Evolutionary conservation across 345 rosid species (phyloP).

Genomic region (Angophora floribunda): DNA sequence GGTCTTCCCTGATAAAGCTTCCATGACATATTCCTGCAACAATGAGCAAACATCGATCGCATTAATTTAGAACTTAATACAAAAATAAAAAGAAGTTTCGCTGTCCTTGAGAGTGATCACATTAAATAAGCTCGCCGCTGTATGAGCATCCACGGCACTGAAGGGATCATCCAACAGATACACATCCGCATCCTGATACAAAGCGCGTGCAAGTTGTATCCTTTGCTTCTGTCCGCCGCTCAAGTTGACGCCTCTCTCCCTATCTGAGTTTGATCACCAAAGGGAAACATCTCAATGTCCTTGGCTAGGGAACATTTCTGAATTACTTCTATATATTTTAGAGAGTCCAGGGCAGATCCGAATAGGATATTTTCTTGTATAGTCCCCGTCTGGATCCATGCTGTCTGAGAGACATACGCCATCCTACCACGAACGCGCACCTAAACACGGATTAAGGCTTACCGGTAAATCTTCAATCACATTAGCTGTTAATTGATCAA

Average conservation of each 20-base stretch:
- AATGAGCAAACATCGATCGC: too few relatives aligned
- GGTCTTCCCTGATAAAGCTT: constrained; percentile 35
- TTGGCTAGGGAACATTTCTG: constrained; percentile 29
- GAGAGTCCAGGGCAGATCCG: constrained; percentile 27
- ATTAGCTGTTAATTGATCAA: neutral
- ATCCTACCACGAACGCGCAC: constrained; percentile 24
- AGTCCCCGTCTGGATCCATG: constrained; percentile 49
- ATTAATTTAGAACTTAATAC: neutral
- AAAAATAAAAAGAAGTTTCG: neutral
- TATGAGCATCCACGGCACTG: constrained; percentile 59
- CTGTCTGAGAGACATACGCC: constrained; percentile 51
- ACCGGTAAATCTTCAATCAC: neutral
- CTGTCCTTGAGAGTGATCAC: constrained; percentile 1
- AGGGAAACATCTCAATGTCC: constrained; percentile 41
- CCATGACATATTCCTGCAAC: constrained; percentile 40
- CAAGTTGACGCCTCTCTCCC: constrained; percentile 57
- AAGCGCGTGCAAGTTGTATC: constrained; percentile 47
- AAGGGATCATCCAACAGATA: constrained; percentile 61
- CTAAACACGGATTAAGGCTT: constrained; percentile 2
- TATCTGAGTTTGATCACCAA: constrained; percentile 35
- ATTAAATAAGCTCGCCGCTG: constrained; percentile 34
- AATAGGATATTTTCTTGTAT: constrained; percentile 45
- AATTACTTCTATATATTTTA: constrained; percentile 24
- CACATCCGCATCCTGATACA: constrained; percentile 46
- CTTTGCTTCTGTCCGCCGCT: constrained; percentile 59